phyloP scores from a whole-genome alignment of 208 protist species.

The Trypanosomatidae sp. region DNA sequence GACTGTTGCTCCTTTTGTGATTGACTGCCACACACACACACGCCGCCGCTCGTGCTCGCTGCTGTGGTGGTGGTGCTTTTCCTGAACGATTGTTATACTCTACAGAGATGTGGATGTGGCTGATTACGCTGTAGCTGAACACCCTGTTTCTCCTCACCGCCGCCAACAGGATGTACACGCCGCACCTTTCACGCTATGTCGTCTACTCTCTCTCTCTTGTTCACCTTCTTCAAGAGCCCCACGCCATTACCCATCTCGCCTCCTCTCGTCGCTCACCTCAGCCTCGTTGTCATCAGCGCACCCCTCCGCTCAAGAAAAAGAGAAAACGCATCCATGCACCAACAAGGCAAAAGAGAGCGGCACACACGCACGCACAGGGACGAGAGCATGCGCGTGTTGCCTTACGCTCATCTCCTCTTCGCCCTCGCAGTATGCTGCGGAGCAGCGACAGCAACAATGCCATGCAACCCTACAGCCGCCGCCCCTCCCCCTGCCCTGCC shows the following conservation, averaged over 20 bases:
- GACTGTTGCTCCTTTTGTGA: neutral
- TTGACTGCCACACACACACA: no score
- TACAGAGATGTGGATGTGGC: no score
- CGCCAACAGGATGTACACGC: no score
- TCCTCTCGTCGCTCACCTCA: neutral
- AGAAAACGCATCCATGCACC: neutral
- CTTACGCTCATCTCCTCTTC: neutral
- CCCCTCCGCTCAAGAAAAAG: neutral
- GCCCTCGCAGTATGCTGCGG: neutral
- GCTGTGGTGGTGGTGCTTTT: no score
- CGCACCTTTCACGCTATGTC: conserved; percentile 4
- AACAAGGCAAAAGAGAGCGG: no score
- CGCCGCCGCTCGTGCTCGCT: no score
- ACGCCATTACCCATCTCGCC: neutral
- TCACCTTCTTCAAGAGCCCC: conserved; percentile 5
- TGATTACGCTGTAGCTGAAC: no score
- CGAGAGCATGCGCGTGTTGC: neutral
- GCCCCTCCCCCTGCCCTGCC: neutral
- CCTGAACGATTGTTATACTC: no score
- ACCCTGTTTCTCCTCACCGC: no score
- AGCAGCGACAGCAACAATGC: neutral
- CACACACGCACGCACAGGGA: neutral
- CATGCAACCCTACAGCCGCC: neutral
- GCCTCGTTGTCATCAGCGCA: neutral
- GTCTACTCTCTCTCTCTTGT: conserved; percentile 6